phyloP scores from a whole-genome alignment of 2,329 filamentous ascomycete genomes.

The Stagonosporopsis cucurbitacearum region DNA sequence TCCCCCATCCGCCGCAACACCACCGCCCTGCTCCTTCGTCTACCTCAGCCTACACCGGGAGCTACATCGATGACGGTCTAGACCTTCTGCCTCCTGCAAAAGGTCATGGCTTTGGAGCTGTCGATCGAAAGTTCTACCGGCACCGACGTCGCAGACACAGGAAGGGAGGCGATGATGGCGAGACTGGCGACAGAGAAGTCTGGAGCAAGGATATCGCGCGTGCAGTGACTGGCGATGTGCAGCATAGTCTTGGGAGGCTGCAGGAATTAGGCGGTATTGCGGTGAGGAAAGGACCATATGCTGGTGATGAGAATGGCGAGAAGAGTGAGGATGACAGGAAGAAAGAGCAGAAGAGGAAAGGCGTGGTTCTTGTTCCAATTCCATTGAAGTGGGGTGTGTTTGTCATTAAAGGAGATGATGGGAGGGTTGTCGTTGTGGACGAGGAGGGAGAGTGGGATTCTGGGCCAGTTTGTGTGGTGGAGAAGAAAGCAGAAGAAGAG shows the following conservation, averaged over 20 bases:
- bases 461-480: conserved; percentile 8
- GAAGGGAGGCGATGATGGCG: not conserved
- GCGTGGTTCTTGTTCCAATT: conserved; percentile 24
- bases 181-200: not conserved
- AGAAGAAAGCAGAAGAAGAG: not conserved
- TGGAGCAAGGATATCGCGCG: conserved; percentile 20
- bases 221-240: conserved; percentile 35
- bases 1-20: conserved; percentile 12
- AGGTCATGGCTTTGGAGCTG: conserved; percentile 24
- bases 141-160: not conserved
- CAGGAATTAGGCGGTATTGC: not conserved
- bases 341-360: conserved; percentile 11
- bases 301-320: not conserved
- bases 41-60: conserved; percentile 30
- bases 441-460: conserved; percentile 37
- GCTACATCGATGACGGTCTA: conserved; percentile 40
- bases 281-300: conserved; percentile 11
- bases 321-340: not conserved
- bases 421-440: conserved; percentile 39
- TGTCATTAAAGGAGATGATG: conserved; percentile 33
- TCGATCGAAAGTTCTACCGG: conserved; percentile 26
- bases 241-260: conserved; percentile 23
- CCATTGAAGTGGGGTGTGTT: conserved; percentile 32
- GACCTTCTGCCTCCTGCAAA: conserved; percentile 22
- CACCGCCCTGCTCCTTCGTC: conserved; percentile 10